Evolutionary conservation across 192 early-diverging fungal genomes (phyloP).

Genomic region (Funneliformis geosporum): DNA sequence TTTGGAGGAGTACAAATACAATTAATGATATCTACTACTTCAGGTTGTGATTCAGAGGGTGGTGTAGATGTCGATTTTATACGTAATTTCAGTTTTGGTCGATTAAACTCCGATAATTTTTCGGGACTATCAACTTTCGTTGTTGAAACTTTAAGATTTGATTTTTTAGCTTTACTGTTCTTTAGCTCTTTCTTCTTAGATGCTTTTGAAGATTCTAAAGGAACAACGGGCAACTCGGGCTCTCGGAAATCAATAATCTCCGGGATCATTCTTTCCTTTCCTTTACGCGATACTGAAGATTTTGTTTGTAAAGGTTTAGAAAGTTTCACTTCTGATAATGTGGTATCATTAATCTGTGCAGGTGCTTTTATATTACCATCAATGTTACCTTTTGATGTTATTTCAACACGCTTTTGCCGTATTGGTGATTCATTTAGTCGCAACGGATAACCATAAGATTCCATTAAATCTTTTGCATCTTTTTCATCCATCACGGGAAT

Average conservation of each 20-base stretch:
- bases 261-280: constrained; percentile 8
- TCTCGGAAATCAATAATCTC: constrained; percentile 1
- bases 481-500: neutral
- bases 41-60: constrained; percentile 23
- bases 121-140: neutral
- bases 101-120: neutral
- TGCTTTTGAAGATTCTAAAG: neutral
- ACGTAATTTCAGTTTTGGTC: neutral
- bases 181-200: neutral
- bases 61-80: constrained; percentile 30
- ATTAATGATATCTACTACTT: constrained; percentile 54
- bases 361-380: neutral
- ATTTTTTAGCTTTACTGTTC: constrained; percentile 4
- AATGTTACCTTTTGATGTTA: neutral
- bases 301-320: neutral
- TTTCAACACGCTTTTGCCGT: neutral
- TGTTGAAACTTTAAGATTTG: neutral
- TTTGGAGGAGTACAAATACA: constrained; percentile 61
- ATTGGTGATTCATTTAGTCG: neutral
- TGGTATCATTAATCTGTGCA: neutral
- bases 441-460: neutral
- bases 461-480: neutral
- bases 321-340: neutral
- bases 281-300: neutral
- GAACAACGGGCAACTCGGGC: neutral